These are phyloP conservation scores for Mediolabrus comicus DNA, from an alignment of 108 stramenopile species.

Conservation along the genomic window DNA sequence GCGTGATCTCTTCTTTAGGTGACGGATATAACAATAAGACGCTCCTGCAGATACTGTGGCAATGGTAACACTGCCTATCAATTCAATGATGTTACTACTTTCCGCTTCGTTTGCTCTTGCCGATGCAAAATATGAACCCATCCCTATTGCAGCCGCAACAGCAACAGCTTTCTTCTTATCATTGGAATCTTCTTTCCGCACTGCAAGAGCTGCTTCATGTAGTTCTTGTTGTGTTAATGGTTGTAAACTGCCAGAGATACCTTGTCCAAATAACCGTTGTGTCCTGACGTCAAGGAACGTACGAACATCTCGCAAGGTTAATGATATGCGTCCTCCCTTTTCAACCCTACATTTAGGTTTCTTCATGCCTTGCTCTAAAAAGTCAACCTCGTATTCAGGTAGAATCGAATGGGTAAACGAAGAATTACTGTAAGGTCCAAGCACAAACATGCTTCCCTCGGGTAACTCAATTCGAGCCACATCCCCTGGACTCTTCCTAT, in stretches of 20 bases:
- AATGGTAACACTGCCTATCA: slow-evolving; percentile 11
- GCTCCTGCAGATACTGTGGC: slow-evolving; percentile 17
- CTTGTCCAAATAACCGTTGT: slow-evolving; percentile 64
- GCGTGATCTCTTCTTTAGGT: slow-evolving; percentile 15
- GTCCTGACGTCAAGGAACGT: slow-evolving; percentile 62
- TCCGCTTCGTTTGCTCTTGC: neutral
- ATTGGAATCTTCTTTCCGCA: slow-evolving; percentile 16
- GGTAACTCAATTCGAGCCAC: slow-evolving; percentile 55
- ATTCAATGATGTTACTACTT: slow-evolving; percentile 10
- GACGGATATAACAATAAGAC: slow-evolving; percentile 34
- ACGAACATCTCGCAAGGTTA: slow-evolving; percentile 69
- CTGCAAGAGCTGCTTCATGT: slow-evolving; percentile 19
- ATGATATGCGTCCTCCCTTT: slow-evolving; percentile 50
- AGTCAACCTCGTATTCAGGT: slow-evolving; percentile 31
- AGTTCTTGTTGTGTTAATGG: neutral
- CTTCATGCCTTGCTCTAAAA: slow-evolving; percentile 5
- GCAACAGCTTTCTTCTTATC: slow-evolving; percentile 37
- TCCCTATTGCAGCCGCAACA: slow-evolving; percentile 47
- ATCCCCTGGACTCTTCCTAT: slow-evolving; percentile 60
- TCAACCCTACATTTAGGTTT: slow-evolving; percentile 24
- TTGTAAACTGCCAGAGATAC: slow-evolving; percentile 22
- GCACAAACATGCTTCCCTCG: slow-evolving; percentile 69
- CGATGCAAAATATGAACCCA: slow-evolving; percentile 27
- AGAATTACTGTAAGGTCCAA: slow-evolving; percentile 69
- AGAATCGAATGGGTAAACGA: slow-evolving; percentile 74